These are phyloP conservation scores for Talaromyces albobiverticillius DNA, from an alignment of 2,329 filamentous ascomycete species.

Conservation along the genomic window DNA sequence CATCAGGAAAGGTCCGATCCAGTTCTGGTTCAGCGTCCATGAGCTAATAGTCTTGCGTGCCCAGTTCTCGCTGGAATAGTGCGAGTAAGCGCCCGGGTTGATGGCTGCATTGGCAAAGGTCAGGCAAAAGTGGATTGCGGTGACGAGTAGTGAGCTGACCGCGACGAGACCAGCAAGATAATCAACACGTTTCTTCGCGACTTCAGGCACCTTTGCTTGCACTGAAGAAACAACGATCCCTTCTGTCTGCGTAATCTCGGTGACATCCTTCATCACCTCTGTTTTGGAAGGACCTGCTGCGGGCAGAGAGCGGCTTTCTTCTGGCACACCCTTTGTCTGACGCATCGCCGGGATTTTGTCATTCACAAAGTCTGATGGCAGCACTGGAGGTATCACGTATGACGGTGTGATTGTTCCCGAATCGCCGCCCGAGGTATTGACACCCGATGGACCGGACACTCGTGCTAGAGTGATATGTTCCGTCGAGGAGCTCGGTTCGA, in stretches of 20 bases:
- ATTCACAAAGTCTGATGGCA: constrained; percentile 2
- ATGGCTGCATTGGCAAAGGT: constrained; percentile 44
- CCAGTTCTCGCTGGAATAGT: constrained; percentile 41
- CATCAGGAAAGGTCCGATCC: constrained; percentile 49
- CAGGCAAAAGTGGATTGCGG: constrained; percentile 44
- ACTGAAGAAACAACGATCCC: too few relatives aligned
- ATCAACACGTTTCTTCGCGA: constrained; percentile 33
- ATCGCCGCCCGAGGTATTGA: too few relatives aligned
- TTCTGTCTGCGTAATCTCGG: too few relatives aligned
- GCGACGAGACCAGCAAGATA: constrained; percentile 48
- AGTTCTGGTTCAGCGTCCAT: constrained; percentile 45
- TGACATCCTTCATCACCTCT: too few relatives aligned
- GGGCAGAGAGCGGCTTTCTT: too few relatives aligned
- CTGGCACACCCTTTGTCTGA: neutral
- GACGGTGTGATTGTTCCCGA: too few relatives aligned
- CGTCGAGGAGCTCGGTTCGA: too few relatives aligned
- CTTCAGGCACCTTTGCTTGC: neutral
- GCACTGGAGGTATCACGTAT: too few relatives aligned
- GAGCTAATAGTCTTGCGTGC: constrained; percentile 42
- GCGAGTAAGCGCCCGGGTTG: constrained; percentile 31
- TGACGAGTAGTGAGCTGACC: constrained; percentile 43
- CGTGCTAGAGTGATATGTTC: too few relatives aligned
- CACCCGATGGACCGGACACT: too few relatives aligned
- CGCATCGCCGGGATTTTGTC: too few relatives aligned
- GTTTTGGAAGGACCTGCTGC: too few relatives aligned